These are phyloP conservation scores for Trichophyton verrucosum DNA, from an alignment of 2,329 filamentous ascomycete species.

Conservation along the genomic window DNA sequence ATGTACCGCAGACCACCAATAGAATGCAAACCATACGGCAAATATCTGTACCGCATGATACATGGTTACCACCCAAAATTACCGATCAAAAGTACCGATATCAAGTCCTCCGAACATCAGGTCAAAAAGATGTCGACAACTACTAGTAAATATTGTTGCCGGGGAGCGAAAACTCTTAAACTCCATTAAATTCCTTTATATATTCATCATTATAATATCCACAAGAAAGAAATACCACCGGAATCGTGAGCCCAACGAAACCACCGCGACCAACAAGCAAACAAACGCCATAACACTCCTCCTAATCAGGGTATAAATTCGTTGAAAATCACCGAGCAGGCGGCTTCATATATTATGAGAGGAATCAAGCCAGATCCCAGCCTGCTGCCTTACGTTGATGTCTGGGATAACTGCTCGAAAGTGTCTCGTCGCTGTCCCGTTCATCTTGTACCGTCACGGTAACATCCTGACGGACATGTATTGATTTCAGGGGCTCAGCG, in stretches of 20 bases:
- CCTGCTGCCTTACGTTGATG: background rate
- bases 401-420: background rate
- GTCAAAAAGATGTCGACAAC: no score
- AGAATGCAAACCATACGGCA: background rate
- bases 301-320: background rate
- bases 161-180: background rate
- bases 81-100: background rate
- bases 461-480: constrained; percentile 30
- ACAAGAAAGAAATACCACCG: background rate
- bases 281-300: background rate
- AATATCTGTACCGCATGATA: background rate
- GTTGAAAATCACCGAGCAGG: background rate
- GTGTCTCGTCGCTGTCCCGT: background rate
- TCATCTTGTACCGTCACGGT: constrained; percentile 22
- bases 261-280: background rate
- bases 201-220: background rate
- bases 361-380: background rate
- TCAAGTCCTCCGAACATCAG: background rate
- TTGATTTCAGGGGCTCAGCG: constrained; percentile 20
- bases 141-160: no score
- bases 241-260: background rate
- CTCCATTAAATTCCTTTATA: background rate
- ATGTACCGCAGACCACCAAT: background rate
- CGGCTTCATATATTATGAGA: background rate
- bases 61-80: background rate